Base-by-base conservation (phyloP, 371 early-diverging fungal species). In the Rhizomucor miehei region DNA sequence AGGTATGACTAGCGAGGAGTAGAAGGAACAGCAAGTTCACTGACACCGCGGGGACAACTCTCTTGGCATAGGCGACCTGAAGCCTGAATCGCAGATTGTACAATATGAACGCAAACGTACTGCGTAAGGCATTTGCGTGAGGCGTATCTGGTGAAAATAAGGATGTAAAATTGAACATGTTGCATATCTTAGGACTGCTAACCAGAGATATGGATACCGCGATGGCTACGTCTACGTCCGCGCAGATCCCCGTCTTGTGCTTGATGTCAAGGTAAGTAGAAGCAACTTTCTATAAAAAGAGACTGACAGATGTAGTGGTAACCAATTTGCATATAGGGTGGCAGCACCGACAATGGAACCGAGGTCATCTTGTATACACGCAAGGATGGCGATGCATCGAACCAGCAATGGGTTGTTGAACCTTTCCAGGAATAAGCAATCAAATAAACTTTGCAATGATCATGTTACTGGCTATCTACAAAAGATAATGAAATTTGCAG, bases 81-180 rank as follows among this genome's bases (percentile, higher is more conserved):
- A 54, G 24, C 34, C 62, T 17, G 78, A 68, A 6, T 34, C 50
- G 20, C 29, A 54, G 14, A 44, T 74, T 25, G 39, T 67, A 10
- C 73, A 74, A 60, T 74, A 60, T 40, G 62, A 66, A 37, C 75
- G 71, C 37, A 77, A 77, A 36, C 54, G 57, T 55, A 73, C 74
- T 25, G 60, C 57, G 73, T 69, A 73, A 57, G 61, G 19, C 41
- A 35, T 36, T 64, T 67, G n/a, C 65, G 67, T 29, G 71, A 71
- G 37, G 19, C 41, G 12, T n/a, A n/a, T n/a, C n/a, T n/a, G n/a
- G n/a, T n/a, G n/a, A n/a, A n/a, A n/a, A n/a, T n/a, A n/a, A n/a
- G n/a, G n/a, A n/a, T n/a, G n/a, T n/a, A n/a, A n/a, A n/a, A n/a
- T n/a, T n/a, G n/a, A 35, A 47, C 47, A 47, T 29, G 47, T 44